A percentile compares a stretch with the other conserved stretches of the same genome.
Evolutionary conservation across 352 stramenopile genomes (phyloP).

Genomic region (Globisporangium irregulare): DNA sequence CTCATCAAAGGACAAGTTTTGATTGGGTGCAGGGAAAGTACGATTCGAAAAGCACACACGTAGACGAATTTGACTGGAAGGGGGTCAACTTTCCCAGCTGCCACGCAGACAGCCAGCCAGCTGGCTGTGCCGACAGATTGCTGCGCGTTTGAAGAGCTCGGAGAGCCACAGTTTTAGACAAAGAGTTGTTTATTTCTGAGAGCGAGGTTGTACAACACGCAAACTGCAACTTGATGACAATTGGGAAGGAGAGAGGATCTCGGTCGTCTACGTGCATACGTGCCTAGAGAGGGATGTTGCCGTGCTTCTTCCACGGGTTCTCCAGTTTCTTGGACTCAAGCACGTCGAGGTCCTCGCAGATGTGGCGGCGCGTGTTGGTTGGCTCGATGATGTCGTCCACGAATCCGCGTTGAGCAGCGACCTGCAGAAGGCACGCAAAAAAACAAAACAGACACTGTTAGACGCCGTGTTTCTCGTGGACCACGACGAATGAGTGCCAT

Average conservation of each 20-base stretch:
- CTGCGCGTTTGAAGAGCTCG: neutral
- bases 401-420: slow-evolving; percentile 95
- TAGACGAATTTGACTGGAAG: slow-evolving; percentile 3
- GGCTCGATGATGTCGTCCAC: slow-evolving; percentile 98
- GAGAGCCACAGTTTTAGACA: neutral
- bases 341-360: slow-evolving; percentile 96
- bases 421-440: neutral
- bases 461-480: neutral
- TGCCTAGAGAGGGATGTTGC: slow-evolving; percentile 96
- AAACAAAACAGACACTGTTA: neutral
- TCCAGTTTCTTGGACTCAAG: slow-evolving; percentile 93
- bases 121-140: neutral
- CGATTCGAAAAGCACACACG: neutral
- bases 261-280: slow-evolving; percentile 6
- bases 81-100: neutral
- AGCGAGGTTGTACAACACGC: slow-evolving; percentile 6
- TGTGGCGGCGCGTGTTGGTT: slow-evolving; percentile 87
- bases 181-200: slow-evolving; percentile 4
- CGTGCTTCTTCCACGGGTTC: slow-evolving; percentile 95
- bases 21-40: neutral
- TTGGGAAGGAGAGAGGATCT: neutral
- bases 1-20: slow-evolving; percentile 1
- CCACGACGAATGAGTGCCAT: neutral
- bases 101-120: neutral
- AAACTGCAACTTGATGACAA: slow-evolving; percentile 1